Conservation (phyloP, 768 basidiomycete genomes). For the Boletus insuetus region DNA sequence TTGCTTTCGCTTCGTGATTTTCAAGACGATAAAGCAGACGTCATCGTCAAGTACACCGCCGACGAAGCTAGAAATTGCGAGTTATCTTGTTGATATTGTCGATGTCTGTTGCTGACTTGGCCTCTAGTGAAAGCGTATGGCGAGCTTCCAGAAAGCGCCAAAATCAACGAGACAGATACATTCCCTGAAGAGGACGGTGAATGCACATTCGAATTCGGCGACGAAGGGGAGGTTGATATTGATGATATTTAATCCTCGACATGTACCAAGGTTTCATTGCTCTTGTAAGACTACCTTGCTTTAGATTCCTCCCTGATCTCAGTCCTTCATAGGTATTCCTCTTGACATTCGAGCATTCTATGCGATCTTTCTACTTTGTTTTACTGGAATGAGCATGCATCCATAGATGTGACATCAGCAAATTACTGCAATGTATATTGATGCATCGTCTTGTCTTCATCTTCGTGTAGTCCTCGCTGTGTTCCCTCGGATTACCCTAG, state of each 20-base stretch:
- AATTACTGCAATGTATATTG: conserved; percentile 14
- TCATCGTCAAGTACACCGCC: conserved; percentile 97
- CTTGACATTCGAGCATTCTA: conserved; percentile 8
- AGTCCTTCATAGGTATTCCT: conserved; percentile 9
- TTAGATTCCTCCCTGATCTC: background rate
- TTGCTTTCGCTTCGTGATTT: conserved; percentile 94
- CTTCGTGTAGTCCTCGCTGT: conserved; percentile 1
- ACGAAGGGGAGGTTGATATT: conserved; percentile 85
- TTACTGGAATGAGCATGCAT: conserved; percentile 15
- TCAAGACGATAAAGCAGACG: conserved; percentile 99
- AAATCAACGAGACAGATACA: conserved; percentile 95
- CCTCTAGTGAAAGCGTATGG: conserved; percentile 90
- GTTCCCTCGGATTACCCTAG: background rate
- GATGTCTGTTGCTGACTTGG: conserved; percentile 8
- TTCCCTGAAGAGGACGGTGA: conserved; percentile 91
- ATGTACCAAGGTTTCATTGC: conserved; percentile 5
- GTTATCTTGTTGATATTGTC: conserved; percentile 23
- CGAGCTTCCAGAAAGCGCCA: conserved; percentile 93
- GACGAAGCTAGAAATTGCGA: conserved; percentile 85
- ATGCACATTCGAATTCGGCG: conserved; percentile 87
- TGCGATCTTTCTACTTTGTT: conserved; percentile 7
- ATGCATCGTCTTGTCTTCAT: conserved; percentile 11
- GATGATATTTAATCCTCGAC: conserved; percentile 68
- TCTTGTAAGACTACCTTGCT: conserved; percentile 14
- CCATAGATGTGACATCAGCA: conserved; percentile 27